phyloP scores from a whole-genome alignment of 1,284 basidiomycete genomes.

The Marasmius tenuissimus region DNA sequence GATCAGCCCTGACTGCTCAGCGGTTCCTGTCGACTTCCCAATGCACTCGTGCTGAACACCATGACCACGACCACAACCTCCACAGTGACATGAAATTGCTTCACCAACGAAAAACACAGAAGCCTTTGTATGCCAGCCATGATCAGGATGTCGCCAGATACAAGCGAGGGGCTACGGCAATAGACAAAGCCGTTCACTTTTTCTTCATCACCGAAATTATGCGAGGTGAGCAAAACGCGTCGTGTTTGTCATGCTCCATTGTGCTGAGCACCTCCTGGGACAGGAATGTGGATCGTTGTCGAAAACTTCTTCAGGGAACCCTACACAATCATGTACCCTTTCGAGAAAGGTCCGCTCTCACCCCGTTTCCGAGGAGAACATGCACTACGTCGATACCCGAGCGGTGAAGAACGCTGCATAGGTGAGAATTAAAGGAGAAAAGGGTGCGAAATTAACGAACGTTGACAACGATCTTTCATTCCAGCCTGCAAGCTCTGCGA shows the following conservation, averaged over 20 bases:
- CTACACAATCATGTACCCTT: slow-evolving; percentile 98
- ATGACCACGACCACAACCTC: slow-evolving; percentile 27
- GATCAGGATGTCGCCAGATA: slow-evolving; percentile 65
- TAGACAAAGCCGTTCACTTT: slow-evolving; percentile 94
- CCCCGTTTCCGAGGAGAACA: slow-evolving; percentile 99
- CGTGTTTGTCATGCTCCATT: background rate
- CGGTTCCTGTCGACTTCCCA: slow-evolving; percentile 47
- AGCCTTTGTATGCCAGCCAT: slow-evolving; percentile 10
- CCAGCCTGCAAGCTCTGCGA: slow-evolving; percentile 98
- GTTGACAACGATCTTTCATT: slow-evolving; percentile 2
- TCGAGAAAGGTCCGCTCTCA: slow-evolving; percentile 97
- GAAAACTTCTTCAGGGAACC: slow-evolving; percentile 98
- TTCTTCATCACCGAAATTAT: slow-evolving; percentile 99
- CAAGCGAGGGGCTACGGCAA: slow-evolving; percentile 79
- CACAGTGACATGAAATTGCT: slow-evolving; percentile 32
- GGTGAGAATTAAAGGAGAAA: slow-evolving; percentile 46
- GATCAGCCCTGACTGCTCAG: slow-evolving; percentile 40
- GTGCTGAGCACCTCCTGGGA: background rate
- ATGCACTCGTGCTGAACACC: slow-evolving; percentile 32
- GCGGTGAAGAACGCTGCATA: slow-evolving; percentile 98
- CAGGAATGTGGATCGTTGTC: slow-evolving; percentile 99
- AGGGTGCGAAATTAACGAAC: background rate
- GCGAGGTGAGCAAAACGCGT: slow-evolving; percentile 63
- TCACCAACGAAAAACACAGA: slow-evolving; percentile 5
- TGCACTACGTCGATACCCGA: slow-evolving; percentile 96